A percentile compares a stretch with the other conserved stretches of the same genome.
These are phyloP conservation scores for Cymbopogon flexuosus DNA, from an alignment of 202 grass and related monocot species.

Conservation along the genomic window DNA sequence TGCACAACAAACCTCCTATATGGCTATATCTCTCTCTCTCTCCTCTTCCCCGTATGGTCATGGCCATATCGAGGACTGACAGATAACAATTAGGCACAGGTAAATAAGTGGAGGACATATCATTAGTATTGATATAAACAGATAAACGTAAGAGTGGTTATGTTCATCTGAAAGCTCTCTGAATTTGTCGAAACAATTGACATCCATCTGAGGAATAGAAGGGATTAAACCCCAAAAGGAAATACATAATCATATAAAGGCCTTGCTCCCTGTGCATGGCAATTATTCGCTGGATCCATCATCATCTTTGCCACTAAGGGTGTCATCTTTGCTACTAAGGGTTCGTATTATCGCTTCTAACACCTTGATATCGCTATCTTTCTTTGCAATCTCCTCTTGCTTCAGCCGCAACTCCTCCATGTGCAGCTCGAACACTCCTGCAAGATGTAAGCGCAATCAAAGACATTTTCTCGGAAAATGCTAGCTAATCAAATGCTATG, in stretches of 20 bases:
- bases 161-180: neutral
- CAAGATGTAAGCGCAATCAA: neutral
- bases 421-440: conserved; percentile 85
- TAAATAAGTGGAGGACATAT: neutral
- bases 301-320: conserved; percentile 62
- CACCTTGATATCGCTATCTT: conserved; percentile 87
- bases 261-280: neutral
- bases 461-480: neutral
- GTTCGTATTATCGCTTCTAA: conserved; percentile 93
- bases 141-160: neutral
- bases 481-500: neutral
- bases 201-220: neutral
- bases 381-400: conserved; percentile 91
- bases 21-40: neutral
- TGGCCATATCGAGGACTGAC: neutral
- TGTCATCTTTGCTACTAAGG: conserved; percentile 69
- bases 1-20: neutral
- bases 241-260: neutral
- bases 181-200: conserved; percentile 26
- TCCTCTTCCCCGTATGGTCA: neutral
- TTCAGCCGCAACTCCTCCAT: conserved; percentile 88
- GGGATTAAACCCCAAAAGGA: neutral
- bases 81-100: conserved; percentile 17
- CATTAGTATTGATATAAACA: neutral
- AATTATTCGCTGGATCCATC: conserved; percentile 48